Conservation (phyloP, 352 stramenopile species). For the Thalassiosira livingstoniorum region DNA sequence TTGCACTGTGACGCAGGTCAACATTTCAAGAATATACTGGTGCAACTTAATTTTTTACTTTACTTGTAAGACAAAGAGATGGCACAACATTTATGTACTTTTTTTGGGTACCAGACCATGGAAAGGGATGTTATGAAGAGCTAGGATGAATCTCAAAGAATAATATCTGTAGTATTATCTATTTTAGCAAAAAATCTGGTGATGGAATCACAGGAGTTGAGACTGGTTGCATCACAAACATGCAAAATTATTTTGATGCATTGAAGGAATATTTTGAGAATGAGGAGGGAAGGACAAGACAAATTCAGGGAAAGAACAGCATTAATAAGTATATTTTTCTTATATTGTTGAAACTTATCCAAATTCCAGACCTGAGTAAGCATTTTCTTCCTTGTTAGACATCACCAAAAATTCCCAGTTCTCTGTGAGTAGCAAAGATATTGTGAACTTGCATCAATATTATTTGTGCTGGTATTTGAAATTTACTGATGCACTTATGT, state of each 20-base stretch:
- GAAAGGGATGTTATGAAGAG: background rate
- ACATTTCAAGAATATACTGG: too few relatives aligned
- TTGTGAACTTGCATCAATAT: background rate
- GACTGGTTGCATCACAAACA: background rate
- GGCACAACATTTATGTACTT: too few relatives aligned
- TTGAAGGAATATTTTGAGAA: conserved; percentile 11
- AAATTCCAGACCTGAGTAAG: background rate
- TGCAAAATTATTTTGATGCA: conserved; percentile 1
- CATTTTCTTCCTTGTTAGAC: background rate
- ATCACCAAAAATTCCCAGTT: background rate
- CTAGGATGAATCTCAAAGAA: background rate
- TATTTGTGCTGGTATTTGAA: too few relatives aligned
- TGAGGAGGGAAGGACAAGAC: background rate
- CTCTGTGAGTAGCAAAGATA: background rate
- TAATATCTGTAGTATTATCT: too few relatives aligned
- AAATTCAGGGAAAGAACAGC: background rate
- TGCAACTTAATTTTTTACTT: too few relatives aligned
- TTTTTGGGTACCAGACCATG: too few relatives aligned
- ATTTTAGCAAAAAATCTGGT: too few relatives aligned
- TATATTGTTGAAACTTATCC: background rate
- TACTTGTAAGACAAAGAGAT: too few relatives aligned
- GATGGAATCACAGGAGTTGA: background rate
- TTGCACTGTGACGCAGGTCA: too few relatives aligned
- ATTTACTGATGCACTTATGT: too few relatives aligned
- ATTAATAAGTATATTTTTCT: conserved; percentile 13